These are phyloP conservation scores for Tetraselmis striata DNA, from an alignment of 139 green algal species.

Conservation along the genomic window DNA sequence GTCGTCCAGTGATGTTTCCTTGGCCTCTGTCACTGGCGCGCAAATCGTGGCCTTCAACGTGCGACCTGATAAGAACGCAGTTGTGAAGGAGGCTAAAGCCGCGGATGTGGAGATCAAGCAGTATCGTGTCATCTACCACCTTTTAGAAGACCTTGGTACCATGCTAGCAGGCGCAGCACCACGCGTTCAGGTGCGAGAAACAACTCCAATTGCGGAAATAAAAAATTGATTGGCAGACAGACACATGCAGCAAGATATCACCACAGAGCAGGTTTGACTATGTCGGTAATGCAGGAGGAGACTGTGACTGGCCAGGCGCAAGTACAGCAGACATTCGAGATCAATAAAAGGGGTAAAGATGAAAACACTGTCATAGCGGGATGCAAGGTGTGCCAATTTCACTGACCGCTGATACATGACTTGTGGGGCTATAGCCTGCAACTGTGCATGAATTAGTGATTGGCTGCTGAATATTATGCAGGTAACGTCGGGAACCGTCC, in stretches of 20 bases:
- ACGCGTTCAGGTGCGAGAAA: neutral
- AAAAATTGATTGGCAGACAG: too few species aligned
- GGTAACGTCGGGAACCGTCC: neutral
- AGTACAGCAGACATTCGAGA: neutral
- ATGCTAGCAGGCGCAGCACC: neutral
- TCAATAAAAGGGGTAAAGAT: neutral
- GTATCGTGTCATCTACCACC: slow-evolving; percentile 74
- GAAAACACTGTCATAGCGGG: neutral
- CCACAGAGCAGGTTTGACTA: too few species aligned
- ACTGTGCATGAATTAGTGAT: too few species aligned
- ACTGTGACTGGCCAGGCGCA: neutral
- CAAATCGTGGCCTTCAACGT: slow-evolving; percentile 75
- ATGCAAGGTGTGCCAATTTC: too few species aligned
- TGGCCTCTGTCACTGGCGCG: slow-evolving; percentile 57
- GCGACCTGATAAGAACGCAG: slow-evolving; percentile 11
- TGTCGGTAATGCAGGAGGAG: neutral
- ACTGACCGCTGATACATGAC: too few species aligned
- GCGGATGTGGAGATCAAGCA: slow-evolving; percentile 41
- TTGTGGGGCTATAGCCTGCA: too few species aligned
- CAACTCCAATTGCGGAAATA: too few species aligned
- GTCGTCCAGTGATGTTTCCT: slow-evolving; percentile 52
- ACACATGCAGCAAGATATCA: too few species aligned
- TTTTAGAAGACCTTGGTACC: slow-evolving; percentile 56
- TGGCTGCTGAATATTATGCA: too few species aligned
- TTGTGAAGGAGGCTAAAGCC: slow-evolving; percentile 34